A percentile compares a stretch with the other conserved stretches of the same genome.
Evolutionary conservation across 2,329 filamentous ascomycete genomes (phyloP).

Genomic region (Clathrospora elynae): DNA sequence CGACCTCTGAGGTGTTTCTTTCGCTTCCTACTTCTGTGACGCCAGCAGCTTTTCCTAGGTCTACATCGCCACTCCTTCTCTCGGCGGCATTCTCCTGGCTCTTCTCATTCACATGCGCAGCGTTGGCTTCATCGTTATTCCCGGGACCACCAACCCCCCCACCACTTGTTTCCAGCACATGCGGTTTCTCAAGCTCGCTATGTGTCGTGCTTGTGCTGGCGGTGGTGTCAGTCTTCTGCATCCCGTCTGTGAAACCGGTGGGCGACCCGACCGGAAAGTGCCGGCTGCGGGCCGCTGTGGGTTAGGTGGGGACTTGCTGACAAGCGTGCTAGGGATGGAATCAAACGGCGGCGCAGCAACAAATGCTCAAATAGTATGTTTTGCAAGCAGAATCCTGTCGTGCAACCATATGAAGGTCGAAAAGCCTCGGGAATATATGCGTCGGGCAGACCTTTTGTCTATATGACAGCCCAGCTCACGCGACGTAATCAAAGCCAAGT

Average conservation of each 20-base stretch:
- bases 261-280: constrained; percentile 7
- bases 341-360: constrained; percentile 1
- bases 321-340: neutral
- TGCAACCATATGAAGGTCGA: neutral
- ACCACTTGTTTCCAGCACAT: neutral
- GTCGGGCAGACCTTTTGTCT: neutral
- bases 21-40: neutral
- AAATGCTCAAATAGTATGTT: constrained; percentile 5
- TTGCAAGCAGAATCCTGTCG: neutral
- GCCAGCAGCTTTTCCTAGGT: neutral
- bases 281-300: constrained; percentile 13
- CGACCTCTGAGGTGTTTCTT: neutral
- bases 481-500: constrained; percentile 4
- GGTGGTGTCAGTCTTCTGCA: constrained; percentile 10
- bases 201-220: constrained; percentile 6
- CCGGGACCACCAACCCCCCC: no score
- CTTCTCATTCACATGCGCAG: no score
- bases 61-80: neutral
- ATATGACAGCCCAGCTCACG: neutral
- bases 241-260: constrained; percentile 2
- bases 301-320: constrained; percentile 4
- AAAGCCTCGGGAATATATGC: neutral
- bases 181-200: neutral
- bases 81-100: neutral
- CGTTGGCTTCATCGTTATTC: no score